Evolutionary conservation across 2,329 filamentous ascomycete species (phyloP).

Genomic region (Endothia cerciana): DNA sequence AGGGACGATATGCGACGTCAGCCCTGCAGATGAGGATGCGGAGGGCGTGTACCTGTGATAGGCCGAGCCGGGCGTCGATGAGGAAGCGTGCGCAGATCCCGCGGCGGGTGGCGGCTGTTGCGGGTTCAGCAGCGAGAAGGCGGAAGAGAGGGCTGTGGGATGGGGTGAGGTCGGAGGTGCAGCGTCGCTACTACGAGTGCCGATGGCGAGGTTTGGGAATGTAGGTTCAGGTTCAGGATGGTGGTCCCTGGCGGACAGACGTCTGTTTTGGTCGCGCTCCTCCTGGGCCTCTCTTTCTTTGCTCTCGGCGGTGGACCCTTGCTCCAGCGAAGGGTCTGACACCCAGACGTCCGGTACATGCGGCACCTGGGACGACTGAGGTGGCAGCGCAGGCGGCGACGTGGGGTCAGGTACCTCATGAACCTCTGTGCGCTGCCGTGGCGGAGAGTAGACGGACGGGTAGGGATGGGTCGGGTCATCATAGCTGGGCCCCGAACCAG

Average conservation of each 20-base stretch:
- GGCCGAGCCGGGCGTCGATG: background rate
- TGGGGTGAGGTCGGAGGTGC: background rate
- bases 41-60: background rate
- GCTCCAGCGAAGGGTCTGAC: slow-evolving; percentile 50
- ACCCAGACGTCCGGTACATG: slow-evolving; percentile 53
- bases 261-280: slow-evolving; percentile 39
- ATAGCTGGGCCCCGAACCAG: background rate
- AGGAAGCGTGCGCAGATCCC: background rate
- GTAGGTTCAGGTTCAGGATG: slow-evolving; percentile 16
- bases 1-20: background rate
- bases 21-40: slow-evolving; percentile 11
- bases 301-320: slow-evolving; percentile 40
- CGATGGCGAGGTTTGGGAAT: slow-evolving; percentile 8
- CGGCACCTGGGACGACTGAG: slow-evolving; percentile 43
- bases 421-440: slow-evolving; percentile 1
- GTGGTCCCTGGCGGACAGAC: background rate
- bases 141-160: background rate
- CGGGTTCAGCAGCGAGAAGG: slow-evolving; percentile 12
- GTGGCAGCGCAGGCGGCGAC: slow-evolving; percentile 17
- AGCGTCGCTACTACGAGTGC: background rate
- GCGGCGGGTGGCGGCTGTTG: background rate
- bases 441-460: slow-evolving; percentile 4
- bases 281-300: slow-evolving; percentile 51
- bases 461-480: slow-evolving; percentile 32
- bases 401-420: slow-evolving; percentile 14